Evolutionary conservation across 2,329 filamentous ascomycete genomes (phyloP).

Genomic region (Graphilbum sp.): DNA sequence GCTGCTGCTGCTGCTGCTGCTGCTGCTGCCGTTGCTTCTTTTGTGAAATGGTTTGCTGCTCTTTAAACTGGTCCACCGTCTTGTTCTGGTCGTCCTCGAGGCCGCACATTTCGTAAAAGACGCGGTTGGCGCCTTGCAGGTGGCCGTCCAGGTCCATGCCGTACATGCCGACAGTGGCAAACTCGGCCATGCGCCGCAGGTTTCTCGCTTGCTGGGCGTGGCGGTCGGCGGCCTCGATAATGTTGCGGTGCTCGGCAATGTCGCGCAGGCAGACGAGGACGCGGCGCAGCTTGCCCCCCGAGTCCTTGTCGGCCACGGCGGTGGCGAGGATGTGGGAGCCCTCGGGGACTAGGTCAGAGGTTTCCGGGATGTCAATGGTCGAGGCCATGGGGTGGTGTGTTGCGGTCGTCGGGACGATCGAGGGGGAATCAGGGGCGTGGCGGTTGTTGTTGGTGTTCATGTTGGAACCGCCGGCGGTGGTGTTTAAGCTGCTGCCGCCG

Average conservation of each 20-base stretch:
- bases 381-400: background rate
- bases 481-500: too few species aligned
- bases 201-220: constrained; percentile 35
- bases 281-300: constrained; percentile 25
- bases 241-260: constrained; percentile 31
- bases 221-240: constrained; percentile 29
- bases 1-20: background rate
- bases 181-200: constrained; percentile 35
- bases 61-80: constrained; percentile 17
- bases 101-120: constrained; percentile 36
- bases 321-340: constrained; percentile 30
- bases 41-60: too few species aligned
- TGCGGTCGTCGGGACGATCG: background rate
- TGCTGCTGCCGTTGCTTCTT: background rate
- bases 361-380: constrained; percentile 14
- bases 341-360: constrained; percentile 17
- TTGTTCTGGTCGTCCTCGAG: constrained; percentile 25
- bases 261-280: constrained; percentile 34
- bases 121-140: constrained; percentile 32
- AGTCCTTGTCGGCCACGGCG: constrained; percentile 27
- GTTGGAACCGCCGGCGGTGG: too few species aligned
- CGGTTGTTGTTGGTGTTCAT: too few species aligned
- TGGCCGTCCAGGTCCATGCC: constrained; percentile 34
- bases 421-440: too few species aligned
- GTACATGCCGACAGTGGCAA: constrained; percentile 38